Base-by-base conservation (phyloP, 1,284 basidiomycete genomes). In the Vanrija sp. region DNA sequence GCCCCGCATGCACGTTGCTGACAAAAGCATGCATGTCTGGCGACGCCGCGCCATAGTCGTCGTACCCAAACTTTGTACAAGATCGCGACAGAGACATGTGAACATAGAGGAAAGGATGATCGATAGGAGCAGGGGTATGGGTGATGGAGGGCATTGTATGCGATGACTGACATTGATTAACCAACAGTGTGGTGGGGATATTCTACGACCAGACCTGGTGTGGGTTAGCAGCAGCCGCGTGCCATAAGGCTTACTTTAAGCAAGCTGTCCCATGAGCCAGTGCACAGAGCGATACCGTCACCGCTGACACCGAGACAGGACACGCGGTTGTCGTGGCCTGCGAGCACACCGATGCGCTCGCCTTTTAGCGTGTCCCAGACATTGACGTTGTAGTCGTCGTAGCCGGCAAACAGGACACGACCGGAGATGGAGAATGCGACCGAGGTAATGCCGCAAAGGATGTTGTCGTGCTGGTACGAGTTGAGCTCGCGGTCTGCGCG, bases 291-390 rank as follows among this genome's bases (percentile, higher is more conserved):
- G 86, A 96, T 95, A 46, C 95, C 95, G 71, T 98, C 94, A 40
- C 87, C 85, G 68, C 89, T 92, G 65, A 98, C 93, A 56, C 96
- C 95, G 69, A 98, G 80, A 80, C 94, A 98, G 69, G 88, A 91
- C 64, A 98, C 93, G 61, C 95, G 83, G 80, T 98, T 98, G 82
- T 98, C 95, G 74, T 98, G 96, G 14, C 94, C 95, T 38, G 92
- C 90, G 58, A 99, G 79, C 39, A 98, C 93, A 58, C 95, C 95
- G 34, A 98, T 92, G 55, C 95, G 87, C 78, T 98, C 95, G 55
- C 93, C 95, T 78, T 95, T 96, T 71, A 98, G 83, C 43, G 94
- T 97, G 74, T 99, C 95, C 95, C 95, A 98, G 46, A 98, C 95
- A 72, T 98, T 98, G 82, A 90, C 93, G 65, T 95, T 98, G 89